These are phyloP conservation scores for Euphorbia pulcherrima DNA, from an alignment of 345 rosid genomes.

Conservation along the genomic window DNA sequence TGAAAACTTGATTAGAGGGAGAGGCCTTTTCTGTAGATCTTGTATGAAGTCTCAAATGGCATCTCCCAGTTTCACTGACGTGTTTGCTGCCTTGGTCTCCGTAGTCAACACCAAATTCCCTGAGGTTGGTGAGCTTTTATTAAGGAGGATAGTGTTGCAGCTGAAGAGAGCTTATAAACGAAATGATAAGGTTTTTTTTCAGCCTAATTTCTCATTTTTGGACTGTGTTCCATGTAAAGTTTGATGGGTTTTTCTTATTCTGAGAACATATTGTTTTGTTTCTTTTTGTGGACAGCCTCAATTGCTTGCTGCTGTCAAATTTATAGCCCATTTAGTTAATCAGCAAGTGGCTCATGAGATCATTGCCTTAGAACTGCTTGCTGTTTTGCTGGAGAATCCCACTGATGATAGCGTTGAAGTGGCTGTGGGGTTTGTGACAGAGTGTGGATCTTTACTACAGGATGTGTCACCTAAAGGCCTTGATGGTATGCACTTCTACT, in stretches of 20 bases:
- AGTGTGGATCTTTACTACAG: slow-evolving; percentile 89
- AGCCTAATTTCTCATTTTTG: background rate
- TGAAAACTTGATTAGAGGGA: slow-evolving; percentile 80
- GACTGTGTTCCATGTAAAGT: background rate
- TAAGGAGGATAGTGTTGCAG: slow-evolving; percentile 85
- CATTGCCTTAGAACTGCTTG: slow-evolving; percentile 71
- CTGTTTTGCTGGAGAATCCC: slow-evolving; percentile 70
- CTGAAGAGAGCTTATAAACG: slow-evolving; percentile 92
- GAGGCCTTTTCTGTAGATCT: slow-evolving; percentile 84
- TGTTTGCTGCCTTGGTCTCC: slow-evolving; percentile 80
- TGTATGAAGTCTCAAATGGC: slow-evolving; percentile 99
- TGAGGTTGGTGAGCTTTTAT: slow-evolving; percentile 74
- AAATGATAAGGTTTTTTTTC: slow-evolving; percentile 63
- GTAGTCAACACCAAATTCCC: slow-evolving; percentile 85
- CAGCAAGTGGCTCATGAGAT: slow-evolving; percentile 90
- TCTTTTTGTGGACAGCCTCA: slow-evolving; percentile 57
- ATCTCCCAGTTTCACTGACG: slow-evolving; percentile 84
- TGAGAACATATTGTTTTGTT: slow-evolving; percentile 3
- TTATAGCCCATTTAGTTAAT: slow-evolving; percentile 89
- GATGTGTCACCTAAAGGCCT: slow-evolving; percentile 85
- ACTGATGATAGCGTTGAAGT: slow-evolving; percentile 96
- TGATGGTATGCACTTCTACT: slow-evolving; percentile 39
- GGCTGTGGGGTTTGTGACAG: slow-evolving; percentile 84
- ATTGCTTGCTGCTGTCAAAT: slow-evolving; percentile 89
- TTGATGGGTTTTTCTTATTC: background rate